Evolutionary conservation across 768 basidiomycete species (phyloP).

Genomic region (Boletales sp.): DNA sequence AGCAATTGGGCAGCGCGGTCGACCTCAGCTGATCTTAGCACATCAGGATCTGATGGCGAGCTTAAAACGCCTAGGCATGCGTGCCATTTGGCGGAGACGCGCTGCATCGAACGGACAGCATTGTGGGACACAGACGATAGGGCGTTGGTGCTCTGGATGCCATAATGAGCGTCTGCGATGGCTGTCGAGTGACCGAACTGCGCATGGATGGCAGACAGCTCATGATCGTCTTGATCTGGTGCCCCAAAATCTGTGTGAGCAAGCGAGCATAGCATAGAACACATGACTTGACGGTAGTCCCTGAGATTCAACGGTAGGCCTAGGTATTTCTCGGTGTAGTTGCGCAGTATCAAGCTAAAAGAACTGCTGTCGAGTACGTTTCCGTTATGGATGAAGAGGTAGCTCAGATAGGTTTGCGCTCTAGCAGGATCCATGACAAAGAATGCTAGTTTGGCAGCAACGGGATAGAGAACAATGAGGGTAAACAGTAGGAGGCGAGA

Average conservation of each 20-base stretch:
- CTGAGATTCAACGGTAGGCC: not conserved
- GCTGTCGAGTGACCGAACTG: not conserved
- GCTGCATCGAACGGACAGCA: not conserved
- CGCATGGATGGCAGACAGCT: not conserved
- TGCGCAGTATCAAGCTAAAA: too few species aligned
- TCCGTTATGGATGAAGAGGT: conserved; percentile 3
- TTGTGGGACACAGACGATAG: not conserved
- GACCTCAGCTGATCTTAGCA: too few species aligned
- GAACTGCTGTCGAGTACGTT: not conserved
- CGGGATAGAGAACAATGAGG: not conserved
- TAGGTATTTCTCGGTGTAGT: not conserved
- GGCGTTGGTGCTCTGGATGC: not conserved
- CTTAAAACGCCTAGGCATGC: too few species aligned
- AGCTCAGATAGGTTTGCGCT: not conserved
- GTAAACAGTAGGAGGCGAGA: conserved; percentile 5
- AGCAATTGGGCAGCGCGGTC: not conserved
- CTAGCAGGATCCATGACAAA: not conserved
- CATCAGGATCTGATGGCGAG: too few species aligned
- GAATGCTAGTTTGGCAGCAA: not conserved
- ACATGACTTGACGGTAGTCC: not conserved
- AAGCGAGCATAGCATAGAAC: not conserved
- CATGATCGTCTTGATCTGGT: not conserved
- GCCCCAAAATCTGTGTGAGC: not conserved
- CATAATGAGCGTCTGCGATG: not conserved
- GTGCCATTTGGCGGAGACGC: conserved; percentile 1